Conservation (phyloP, 1,139 yeast genomes). For the Candida tropicalis region DNA sequence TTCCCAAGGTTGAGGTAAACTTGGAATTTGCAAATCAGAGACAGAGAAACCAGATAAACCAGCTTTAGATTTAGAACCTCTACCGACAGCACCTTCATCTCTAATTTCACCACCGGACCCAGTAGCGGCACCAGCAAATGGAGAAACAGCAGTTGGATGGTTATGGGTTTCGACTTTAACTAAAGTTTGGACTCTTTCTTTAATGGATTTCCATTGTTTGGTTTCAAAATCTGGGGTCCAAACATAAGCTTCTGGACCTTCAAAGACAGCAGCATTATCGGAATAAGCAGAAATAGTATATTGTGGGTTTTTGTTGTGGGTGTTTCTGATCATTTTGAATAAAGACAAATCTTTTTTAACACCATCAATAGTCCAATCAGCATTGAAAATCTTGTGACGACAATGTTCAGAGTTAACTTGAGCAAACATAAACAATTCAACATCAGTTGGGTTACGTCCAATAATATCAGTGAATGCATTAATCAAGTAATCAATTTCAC, state of each 20-base stretch:
- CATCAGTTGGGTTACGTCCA: constrained; percentile 95
- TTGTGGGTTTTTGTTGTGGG: constrained; percentile 79
- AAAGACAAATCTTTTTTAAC: constrained; percentile 70
- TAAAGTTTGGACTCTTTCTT: constrained; percentile 83
- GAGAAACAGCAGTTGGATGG: constrained; percentile 99
- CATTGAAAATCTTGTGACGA: constrained; percentile 98
- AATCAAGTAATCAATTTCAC: constrained; percentile 87
- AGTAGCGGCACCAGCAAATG: constrained; percentile 99
- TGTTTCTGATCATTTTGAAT: constrained; percentile 95
- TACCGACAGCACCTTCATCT: constrained; percentile 99
- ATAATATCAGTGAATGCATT: constrained; percentile 74
- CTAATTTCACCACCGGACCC: constrained; percentile 99
- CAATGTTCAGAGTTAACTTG: constrained; percentile 99
- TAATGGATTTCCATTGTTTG: constrained; percentile 71
- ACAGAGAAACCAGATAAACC: constrained; percentile 94
- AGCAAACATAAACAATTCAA: constrained; percentile 97
- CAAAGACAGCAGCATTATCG: constrained; percentile 98
- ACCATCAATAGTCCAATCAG: constrained; percentile 97
- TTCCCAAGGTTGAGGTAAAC: constrained; percentile 94
- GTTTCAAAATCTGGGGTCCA: constrained; percentile 77
- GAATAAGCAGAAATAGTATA: constrained; percentile 92
- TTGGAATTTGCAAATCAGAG: constrained; percentile 87
- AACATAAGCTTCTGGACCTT: constrained; percentile 75
- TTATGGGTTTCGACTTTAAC: constrained; percentile 98
- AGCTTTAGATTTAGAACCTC: constrained; percentile 97